Conservation (phyloP, 345 rosid species). For the Isatis tinctoria region DNA sequence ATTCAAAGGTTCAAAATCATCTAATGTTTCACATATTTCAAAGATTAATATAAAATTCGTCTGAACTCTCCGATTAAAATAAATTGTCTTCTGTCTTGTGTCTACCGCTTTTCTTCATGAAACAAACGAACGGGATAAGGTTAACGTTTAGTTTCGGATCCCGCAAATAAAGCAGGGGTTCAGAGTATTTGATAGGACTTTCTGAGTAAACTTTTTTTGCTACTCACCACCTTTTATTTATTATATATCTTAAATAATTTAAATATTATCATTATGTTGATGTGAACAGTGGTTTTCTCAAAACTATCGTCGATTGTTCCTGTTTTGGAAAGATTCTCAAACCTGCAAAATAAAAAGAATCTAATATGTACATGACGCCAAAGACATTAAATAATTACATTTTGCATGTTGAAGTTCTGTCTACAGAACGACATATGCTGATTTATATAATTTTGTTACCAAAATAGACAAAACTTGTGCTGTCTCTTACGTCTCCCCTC, state of each 20-base stretch:
- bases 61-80: too few species aligned
- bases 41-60: too few species aligned
- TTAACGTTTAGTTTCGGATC: neutral
- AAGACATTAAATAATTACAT: constrained; percentile 9
- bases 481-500: constrained; percentile 16
- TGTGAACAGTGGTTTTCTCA: constrained; percentile 23
- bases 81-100: too few species aligned
- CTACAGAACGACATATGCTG: constrained; percentile 1
- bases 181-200: neutral
- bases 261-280: neutral
- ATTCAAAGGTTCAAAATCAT: too few species aligned
- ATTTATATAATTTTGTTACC: neutral
- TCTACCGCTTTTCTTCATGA: neutral
- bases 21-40: too few species aligned
- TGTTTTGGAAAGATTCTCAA: constrained; percentile 16
- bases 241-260: neutral
- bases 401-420: constrained; percentile 6
- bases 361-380: neutral
- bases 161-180: neutral
- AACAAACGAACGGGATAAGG: neutral
- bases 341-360: constrained; percentile 5
- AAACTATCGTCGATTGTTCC: constrained; percentile 1
- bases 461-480: constrained; percentile 10
- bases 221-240: neutral
- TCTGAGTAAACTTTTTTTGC: neutral